phyloP scores from a whole-genome alignment of 139 green algal genomes.

The Trebouxia sp. region DNA sequence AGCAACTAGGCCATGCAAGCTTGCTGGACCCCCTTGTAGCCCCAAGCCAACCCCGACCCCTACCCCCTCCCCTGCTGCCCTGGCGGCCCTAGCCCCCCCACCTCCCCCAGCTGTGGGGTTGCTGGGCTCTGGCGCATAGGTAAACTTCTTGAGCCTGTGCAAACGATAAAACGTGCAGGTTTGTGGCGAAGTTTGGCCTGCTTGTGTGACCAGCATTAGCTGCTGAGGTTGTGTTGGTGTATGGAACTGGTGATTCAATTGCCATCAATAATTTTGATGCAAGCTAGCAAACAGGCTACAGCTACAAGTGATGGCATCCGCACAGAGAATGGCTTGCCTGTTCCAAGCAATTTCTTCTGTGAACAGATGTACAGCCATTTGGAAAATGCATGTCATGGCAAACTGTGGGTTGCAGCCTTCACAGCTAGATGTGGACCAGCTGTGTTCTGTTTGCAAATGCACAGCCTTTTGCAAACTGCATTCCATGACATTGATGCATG shows the following conservation, averaged over 20 bases:
- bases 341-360: too few relatives aligned
- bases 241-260: constrained; percentile 11
- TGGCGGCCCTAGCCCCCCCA: constrained; percentile 38
- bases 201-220: background rate
- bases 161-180: background rate
- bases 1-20: background rate
- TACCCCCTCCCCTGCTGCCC: constrained; percentile 27
- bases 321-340: too few relatives aligned
- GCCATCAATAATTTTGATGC: too few relatives aligned
- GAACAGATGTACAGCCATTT: too few relatives aligned
- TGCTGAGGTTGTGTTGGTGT: background rate
- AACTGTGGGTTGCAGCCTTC: too few relatives aligned
- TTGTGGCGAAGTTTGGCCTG: background rate
- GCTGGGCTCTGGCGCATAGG: constrained; percentile 25
- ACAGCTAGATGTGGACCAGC: too few relatives aligned
- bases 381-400: too few relatives aligned
- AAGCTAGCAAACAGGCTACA: too few relatives aligned
- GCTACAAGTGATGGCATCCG: too few relatives aligned
- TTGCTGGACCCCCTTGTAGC: background rate
- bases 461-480: too few relatives aligned
- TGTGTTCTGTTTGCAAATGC: too few relatives aligned
- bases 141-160: constrained; percentile 36
- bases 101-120: constrained; percentile 38
- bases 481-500: too few relatives aligned
- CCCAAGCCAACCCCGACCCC: background rate